Percentiles rank a stretch among this genome's conserved stretches.
phyloP scores from a whole-genome alignment of 2,329 filamentous ascomycete genomes.

The Simplicillium sp. region DNA sequence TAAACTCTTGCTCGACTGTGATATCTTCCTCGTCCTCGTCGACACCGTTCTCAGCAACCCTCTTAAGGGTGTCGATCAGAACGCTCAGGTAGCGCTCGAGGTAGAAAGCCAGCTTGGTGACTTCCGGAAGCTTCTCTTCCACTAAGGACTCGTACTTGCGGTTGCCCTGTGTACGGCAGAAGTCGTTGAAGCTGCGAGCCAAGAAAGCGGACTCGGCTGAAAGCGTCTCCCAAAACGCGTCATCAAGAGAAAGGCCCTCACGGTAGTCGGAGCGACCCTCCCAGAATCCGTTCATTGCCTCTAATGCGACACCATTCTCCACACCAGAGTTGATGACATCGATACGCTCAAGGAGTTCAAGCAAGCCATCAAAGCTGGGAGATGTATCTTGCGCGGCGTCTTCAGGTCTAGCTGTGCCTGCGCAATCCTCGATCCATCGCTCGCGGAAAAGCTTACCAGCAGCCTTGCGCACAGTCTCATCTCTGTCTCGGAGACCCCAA shows the following conservation, averaged over 20 bases:
- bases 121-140: constrained; percentile 92
- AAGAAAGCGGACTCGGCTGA: constrained; percentile 84
- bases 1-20: constrained; percentile 84
- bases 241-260: constrained; percentile 61
- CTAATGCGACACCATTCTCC: constrained; percentile 81
- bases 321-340: constrained; percentile 85
- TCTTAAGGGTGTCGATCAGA: constrained; percentile 54
- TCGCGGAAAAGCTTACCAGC: constrained; percentile 85
- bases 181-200: constrained; percentile 87
- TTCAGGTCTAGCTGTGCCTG: constrained; percentile 52
- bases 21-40: constrained; percentile 69
- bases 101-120: constrained; percentile 82
- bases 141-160: constrained; percentile 65
- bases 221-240: constrained; percentile 71
- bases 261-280: constrained; percentile 78
- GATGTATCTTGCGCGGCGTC: constrained; percentile 51
- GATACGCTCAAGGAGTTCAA: constrained; percentile 88
- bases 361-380: constrained; percentile 70
- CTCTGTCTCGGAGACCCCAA: constrained; percentile 89
- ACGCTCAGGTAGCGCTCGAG: constrained; percentile 70
- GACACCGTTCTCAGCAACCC: constrained; percentile 43
- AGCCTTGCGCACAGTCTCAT: constrained; percentile 88
- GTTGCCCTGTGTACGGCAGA: constrained; percentile 67
- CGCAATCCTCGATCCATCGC: constrained; percentile 96
- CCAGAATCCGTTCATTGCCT: constrained; percentile 97